Percentiles rank a stretch among this genome's conserved stretches.
phyloP scores from a whole-genome alignment of 1,284 basidiomycete genomes.

The Boletus smithii region DNA sequence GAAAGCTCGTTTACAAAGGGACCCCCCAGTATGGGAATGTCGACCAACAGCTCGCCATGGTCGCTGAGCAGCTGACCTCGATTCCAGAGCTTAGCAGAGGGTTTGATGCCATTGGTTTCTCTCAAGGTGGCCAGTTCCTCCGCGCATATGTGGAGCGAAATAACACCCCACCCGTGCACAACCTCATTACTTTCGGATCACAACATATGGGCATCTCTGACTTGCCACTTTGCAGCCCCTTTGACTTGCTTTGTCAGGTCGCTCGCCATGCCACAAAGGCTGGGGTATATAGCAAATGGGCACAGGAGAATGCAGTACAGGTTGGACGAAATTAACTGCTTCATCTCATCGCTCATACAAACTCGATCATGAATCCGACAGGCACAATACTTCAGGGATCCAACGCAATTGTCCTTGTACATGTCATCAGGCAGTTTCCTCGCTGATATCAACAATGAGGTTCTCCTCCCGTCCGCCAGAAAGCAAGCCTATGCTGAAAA shows the following conservation, averaged over 20 bases:
- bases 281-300: constrained; percentile 82
- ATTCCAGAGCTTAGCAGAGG: constrained; percentile 72
- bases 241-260: constrained; percentile 74
- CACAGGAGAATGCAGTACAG: constrained; percentile 79
- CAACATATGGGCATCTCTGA: constrained; percentile 86
- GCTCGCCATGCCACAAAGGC: constrained; percentile 69
- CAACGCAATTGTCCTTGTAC: constrained; percentile 70
- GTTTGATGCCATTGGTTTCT: constrained; percentile 91
- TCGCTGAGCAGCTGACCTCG: constrained; percentile 62
- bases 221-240: constrained; percentile 67
- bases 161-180: constrained; percentile 73
- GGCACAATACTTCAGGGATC: constrained; percentile 95
- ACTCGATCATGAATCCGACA: constrained; percentile 31
- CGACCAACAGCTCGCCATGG: constrained; percentile 65
- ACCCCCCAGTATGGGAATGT: constrained; percentile 72
- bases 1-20: constrained; percentile 1
- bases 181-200: constrained; percentile 86
- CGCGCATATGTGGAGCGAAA: constrained; percentile 87
- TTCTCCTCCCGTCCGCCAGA: constrained; percentile 35
- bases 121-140: constrained; percentile 91
- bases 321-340: constrained; percentile 34
- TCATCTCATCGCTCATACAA: not conserved
- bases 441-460: constrained; percentile 74
- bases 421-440: constrained; percentile 69
- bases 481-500: constrained; percentile 63